phyloP scores from a whole-genome alignment of 208 protist species.

The Leishmania gerbilli region DNA sequence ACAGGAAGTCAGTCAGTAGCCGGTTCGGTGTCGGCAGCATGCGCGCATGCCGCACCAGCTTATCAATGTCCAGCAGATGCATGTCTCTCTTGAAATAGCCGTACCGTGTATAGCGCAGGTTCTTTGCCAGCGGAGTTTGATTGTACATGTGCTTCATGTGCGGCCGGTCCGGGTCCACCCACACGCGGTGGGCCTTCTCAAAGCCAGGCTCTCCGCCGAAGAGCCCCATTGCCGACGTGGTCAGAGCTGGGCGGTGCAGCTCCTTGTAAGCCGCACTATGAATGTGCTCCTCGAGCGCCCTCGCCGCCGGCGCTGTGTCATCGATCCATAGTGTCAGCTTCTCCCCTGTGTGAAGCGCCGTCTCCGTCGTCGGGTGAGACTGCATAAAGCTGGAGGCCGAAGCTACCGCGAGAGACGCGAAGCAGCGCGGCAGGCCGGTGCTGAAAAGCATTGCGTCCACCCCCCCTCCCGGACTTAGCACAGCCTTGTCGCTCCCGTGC shows the following conservation, averaged over 20 bases:
- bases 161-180: slow-evolving; percentile 89
- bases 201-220: slow-evolving; percentile 92
- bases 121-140: slow-evolving; percentile 80
- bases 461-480: too few relatives aligned
- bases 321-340: slow-evolving; percentile 73
- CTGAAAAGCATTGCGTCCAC: slow-evolving; percentile 35
- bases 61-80: slow-evolving; percentile 90
- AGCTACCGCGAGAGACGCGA: slow-evolving; percentile 39
- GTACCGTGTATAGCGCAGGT: slow-evolving; percentile 90
- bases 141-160: slow-evolving; percentile 93
- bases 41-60: slow-evolving; percentile 88
- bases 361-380: not conserved
- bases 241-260: slow-evolving; percentile 83
- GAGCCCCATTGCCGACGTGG: slow-evolving; percentile 82
- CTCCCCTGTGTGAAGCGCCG: not conserved
- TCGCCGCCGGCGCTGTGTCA: slow-evolving; percentile 45
- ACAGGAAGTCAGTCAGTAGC: slow-evolving; percentile 90
- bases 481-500: not conserved
- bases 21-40: slow-evolving; percentile 86
- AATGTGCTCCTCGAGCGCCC: slow-evolving; percentile 54
- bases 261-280: slow-evolving; percentile 78
- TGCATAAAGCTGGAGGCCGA: slow-evolving; percentile 35
- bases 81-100: slow-evolving; percentile 92
- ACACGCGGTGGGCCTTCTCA: slow-evolving; percentile 89
- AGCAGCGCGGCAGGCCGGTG: slow-evolving; percentile 26